phyloP scores from a whole-genome alignment of 2,329 filamentous ascomycete species.

The Amphichorda felina region DNA sequence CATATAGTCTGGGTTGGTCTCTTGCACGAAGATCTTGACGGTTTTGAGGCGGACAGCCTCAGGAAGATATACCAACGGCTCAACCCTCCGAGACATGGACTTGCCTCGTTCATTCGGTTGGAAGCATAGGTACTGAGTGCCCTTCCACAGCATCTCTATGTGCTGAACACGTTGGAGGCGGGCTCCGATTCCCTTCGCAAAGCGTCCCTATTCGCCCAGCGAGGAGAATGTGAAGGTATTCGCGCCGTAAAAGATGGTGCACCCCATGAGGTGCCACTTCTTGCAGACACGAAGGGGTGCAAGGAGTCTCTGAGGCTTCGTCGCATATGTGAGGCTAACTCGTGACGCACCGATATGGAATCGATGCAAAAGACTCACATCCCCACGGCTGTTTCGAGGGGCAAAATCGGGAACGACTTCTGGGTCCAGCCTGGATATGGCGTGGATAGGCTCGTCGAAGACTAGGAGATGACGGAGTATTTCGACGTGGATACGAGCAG shows the following conservation, averaged over 20 bases:
- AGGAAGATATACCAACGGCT: slow-evolving; percentile 20
- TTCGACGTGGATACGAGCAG: slow-evolving; percentile 12
- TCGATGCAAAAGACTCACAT: slow-evolving; percentile 16
- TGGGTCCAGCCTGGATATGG: slow-evolving; percentile 30
- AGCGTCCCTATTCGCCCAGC: slow-evolving; percentile 37
- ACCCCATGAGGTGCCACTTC: slow-evolving; percentile 25
- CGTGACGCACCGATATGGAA: slow-evolving; percentile 23
- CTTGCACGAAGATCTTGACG: slow-evolving; percentile 25
- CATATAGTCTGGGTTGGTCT: slow-evolving; percentile 15
- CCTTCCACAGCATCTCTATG: slow-evolving; percentile 29
- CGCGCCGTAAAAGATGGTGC: slow-evolving; percentile 32
- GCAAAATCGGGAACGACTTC: slow-evolving; percentile 9
- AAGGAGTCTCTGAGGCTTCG: slow-evolving; percentile 22
- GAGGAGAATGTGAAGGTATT: slow-evolving; percentile 41
- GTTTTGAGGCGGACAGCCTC: slow-evolving; percentile 26
- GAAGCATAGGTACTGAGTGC: slow-evolving; percentile 18
- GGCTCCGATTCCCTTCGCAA: slow-evolving; percentile 27
- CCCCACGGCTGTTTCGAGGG: slow-evolving; percentile 4
- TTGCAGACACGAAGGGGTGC: slow-evolving; percentile 25
- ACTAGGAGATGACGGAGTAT: slow-evolving; percentile 25
- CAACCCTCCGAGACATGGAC: slow-evolving; percentile 24
- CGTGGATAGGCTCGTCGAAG: slow-evolving; percentile 25
- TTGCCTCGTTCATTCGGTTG: slow-evolving; percentile 5
- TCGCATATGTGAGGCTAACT: slow-evolving; percentile 19
- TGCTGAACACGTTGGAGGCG: slow-evolving; percentile 29